Conservation (phyloP, 2,329 filamentous ascomycete species). For the Aspergillus sp. region DNA sequence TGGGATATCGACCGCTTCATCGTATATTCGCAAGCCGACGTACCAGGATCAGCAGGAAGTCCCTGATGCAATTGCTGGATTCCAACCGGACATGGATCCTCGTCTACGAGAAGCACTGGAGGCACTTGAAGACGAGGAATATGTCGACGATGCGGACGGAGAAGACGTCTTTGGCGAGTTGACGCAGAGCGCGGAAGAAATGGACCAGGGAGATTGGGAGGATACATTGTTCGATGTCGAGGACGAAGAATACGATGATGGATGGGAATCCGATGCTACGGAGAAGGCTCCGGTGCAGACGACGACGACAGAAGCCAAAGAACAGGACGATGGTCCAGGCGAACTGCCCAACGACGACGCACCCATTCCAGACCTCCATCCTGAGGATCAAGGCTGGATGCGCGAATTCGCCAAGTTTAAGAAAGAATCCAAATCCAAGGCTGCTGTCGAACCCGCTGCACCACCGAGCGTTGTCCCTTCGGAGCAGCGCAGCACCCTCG, state of each 20-base stretch:
- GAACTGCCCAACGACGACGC: conserved; percentile 31
- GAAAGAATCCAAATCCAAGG: conserved; percentile 54
- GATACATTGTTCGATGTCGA: conserved; percentile 43
- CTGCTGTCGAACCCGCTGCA: conserved; percentile 22
- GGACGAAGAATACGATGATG: conserved; percentile 56
- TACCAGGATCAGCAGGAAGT: conserved; percentile 92
- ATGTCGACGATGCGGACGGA: conserved; percentile 68
- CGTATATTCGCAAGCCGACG: conserved; percentile 65
- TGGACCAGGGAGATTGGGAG: conserved; percentile 75
- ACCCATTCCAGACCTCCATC: conserved; percentile 39
- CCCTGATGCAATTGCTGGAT: conserved; percentile 82
- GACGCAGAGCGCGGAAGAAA: conserved; percentile 57
- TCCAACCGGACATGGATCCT: conserved; percentile 97
- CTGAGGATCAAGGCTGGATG: conserved; percentile 76
- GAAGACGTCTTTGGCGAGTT: conserved; percentile 77
- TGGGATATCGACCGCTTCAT: conserved; percentile 48
- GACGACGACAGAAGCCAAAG: conserved; percentile 18
- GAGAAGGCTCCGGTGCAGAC: conserved; percentile 57
- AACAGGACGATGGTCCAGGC: conserved; percentile 34
- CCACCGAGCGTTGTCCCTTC: conserved; percentile 31
- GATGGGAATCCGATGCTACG: conserved; percentile 92
- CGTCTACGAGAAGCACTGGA: conserved; percentile 82
- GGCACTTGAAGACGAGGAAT: conserved; percentile 90
- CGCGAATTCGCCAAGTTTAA: conserved; percentile 93
- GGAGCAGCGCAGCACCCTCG: conserved; percentile 34